These are phyloP conservation scores for Pichia eremophila DNA, from an alignment of 805 yeast species.

Conservation along the genomic window DNA sequence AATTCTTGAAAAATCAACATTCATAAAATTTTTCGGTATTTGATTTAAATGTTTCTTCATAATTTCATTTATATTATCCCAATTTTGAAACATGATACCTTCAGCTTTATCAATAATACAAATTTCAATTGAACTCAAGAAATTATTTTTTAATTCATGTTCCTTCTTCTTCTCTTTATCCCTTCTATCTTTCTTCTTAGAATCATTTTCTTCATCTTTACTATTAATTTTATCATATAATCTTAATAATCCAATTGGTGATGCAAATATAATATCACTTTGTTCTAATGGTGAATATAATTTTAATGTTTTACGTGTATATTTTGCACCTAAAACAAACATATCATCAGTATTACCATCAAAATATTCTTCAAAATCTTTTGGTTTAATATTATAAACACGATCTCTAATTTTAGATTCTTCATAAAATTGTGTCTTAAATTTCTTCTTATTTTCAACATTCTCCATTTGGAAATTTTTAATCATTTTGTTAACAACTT, in stretches of 20 bases:
- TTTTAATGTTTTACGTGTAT: constrained; percentile 80
- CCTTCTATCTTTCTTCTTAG: constrained; percentile 10
- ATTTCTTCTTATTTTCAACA: constrained; percentile 72
- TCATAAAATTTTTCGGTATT: constrained; percentile 60
- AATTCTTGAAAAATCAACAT: constrained; percentile 84
- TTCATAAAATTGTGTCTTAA: constrained; percentile 58
- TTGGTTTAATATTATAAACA: constrained; percentile 53
- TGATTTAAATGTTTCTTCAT: constrained; percentile 61
- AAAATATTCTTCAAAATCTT: constrained; percentile 70
- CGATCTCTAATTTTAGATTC: constrained; percentile 24
- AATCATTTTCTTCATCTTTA: background rate
- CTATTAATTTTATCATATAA: constrained; percentile 45
- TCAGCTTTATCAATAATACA: constrained; percentile 75
- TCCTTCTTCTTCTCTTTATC: constrained; percentile 26
- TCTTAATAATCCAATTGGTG: constrained; percentile 82
- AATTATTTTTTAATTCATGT: constrained; percentile 55
- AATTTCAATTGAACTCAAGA: constrained; percentile 81
- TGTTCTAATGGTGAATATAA: constrained; percentile 75
- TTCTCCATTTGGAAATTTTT: constrained; percentile 59
- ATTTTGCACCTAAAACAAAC: constrained; percentile 83
- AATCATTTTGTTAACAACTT: constrained; percentile 54
- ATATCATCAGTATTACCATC: constrained; percentile 88
- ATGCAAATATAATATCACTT: constrained; percentile 80
- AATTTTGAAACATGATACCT: constrained; percentile 82
- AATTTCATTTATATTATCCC: constrained; percentile 70